Base-by-base conservation (phyloP, 257 asterid species). In the Nyctanthes arbortristis region DNA sequence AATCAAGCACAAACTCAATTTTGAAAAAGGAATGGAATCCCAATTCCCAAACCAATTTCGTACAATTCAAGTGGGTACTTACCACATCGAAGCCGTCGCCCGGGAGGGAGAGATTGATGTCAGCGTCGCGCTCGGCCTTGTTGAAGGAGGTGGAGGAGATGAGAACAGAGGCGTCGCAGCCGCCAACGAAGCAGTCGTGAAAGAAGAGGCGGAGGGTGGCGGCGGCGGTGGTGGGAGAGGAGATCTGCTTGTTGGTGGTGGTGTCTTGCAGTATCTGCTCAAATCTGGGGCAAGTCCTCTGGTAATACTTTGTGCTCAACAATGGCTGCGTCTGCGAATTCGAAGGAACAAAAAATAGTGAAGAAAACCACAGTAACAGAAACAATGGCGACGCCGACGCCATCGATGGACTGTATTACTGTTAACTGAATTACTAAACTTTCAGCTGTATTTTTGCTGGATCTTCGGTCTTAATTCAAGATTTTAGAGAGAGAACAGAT, bases 201-300 rank as follows among this genome's bases (percentile, higher is more conserved):
- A 92, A 88, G 89, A 90, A 88, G 78, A 92, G 83, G 74, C 97
- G 98, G 84, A 92, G 93, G 2, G 96, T 69, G 57, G 85, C 98
- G 78, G 93, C 92, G 74, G 97, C 98, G 67, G 97, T 93, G 80
- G 98, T 93, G 49, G 98, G 98, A 64, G 96, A 86, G 59, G 68
- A 77, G 85, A 93, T 88, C 84, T 93, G 98, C 65, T 93, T 93
- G 89, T 82, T 79, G 54, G 85, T 87, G 75, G 96, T 86, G 35
- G 88, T 80, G 34, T 88, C 86, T 66, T 87, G 77, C 77, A 90
- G 84, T 81, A 93, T 90, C 76, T 81, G 83, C 24, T 87, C 87
- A 61, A 93, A 90, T 35, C 74, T 70, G 18, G 98, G 97, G 73
- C 98, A 93, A 11, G 78, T 52, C 60, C 34, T 67, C 65, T 70